Percentiles rank a stretch among this genome's conserved stretches.
Evolutionary conservation across 495 filamentous ascomycete genomes (phyloP).

Genomic region (Ramalina intermedia): DNA sequence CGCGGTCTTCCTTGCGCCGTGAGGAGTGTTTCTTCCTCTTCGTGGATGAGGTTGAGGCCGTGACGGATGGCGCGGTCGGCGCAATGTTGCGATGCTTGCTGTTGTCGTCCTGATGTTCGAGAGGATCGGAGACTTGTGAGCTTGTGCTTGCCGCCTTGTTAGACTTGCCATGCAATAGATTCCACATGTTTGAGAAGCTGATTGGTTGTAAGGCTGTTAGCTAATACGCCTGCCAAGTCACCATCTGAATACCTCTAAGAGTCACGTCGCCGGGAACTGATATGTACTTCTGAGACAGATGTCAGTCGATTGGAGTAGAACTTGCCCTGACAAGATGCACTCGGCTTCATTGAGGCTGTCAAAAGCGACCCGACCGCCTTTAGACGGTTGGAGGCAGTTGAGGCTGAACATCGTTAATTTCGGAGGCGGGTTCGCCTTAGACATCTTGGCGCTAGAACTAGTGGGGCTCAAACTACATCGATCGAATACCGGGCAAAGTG

Average conservation of each 20-base stretch:
- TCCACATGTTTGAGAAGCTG: slow-evolving; percentile 23
- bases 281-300: background rate
- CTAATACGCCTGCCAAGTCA: too few species aligned
- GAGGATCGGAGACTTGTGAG: background rate
- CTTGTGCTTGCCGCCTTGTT: slow-evolving; percentile 11
- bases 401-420: too few species aligned
- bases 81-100: slow-evolving; percentile 7
- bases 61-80: slow-evolving; percentile 20
- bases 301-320: background rate
- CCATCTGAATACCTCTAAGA: background rate
- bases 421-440: too few species aligned
- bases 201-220: slow-evolving; percentile 7
- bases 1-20: background rate
- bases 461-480: too few species aligned
- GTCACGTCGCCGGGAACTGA: slow-evolving; percentile 8
- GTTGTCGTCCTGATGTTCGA: slow-evolving; percentile 8
- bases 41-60: slow-evolving; percentile 18
- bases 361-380: too few species aligned
- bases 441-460: too few species aligned
- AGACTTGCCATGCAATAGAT: slow-evolving; percentile 23
- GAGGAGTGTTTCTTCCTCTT: slow-evolving; percentile 18
- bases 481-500: too few species aligned
- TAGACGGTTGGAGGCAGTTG: too few species aligned
- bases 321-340: too few species aligned
- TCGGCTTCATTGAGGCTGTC: too few species aligned